Evolutionary conservation across 495 filamentous ascomycete genomes (phyloP).

Genomic region (Bacidia rubella): DNA sequence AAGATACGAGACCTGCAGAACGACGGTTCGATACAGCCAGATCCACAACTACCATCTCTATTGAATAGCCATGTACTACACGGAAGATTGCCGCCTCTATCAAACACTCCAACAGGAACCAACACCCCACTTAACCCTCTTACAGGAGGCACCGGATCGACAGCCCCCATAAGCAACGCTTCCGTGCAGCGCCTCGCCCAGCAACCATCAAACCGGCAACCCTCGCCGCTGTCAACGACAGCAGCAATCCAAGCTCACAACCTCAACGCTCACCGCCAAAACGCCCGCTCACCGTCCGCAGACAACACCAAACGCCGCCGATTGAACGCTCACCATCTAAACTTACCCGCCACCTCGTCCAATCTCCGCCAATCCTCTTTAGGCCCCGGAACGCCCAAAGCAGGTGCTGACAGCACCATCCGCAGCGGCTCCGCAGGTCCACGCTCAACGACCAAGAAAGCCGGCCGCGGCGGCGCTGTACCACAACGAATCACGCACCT

Average conservation of each 20-base stretch:
- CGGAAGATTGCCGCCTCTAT: conserved; percentile 40
- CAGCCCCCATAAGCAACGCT: conserved; percentile 33
- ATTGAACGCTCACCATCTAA: conserved; percentile 46
- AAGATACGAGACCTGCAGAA: conserved; percentile 75
- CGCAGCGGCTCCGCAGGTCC: conserved; percentile 16
- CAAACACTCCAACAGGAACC: conserved; percentile 28
- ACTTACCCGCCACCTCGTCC: conserved; percentile 54
- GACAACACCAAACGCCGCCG: conserved; percentile 59
- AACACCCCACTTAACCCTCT: conserved; percentile 30
- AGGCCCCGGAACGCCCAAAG: conserved; percentile 78
- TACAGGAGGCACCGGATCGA: conserved; percentile 27
- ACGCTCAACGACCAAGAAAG: conserved; percentile 19
- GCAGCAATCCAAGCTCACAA: conserved; percentile 20
- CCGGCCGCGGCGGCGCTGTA: conserved; percentile 63
- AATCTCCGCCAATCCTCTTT: conserved; percentile 69
- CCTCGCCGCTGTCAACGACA: conserved; percentile 14
- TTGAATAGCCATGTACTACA: conserved; percentile 47
- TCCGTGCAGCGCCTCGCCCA: conserved; percentile 27
- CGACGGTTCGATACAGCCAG: conserved; percentile 59
- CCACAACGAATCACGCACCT: conserved; percentile 47
- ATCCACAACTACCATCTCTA: conserved; percentile 69
- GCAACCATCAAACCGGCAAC: conserved; percentile 30
- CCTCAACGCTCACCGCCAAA: conserved; percentile 18
- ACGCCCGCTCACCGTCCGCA: conserved; percentile 65
- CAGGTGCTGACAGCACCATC: conserved; percentile 32